Percentiles rank a stretch among this genome's conserved stretches.
Conservation (phyloP, 257 asterid species). For the Mitragyna speciosa region DNA sequence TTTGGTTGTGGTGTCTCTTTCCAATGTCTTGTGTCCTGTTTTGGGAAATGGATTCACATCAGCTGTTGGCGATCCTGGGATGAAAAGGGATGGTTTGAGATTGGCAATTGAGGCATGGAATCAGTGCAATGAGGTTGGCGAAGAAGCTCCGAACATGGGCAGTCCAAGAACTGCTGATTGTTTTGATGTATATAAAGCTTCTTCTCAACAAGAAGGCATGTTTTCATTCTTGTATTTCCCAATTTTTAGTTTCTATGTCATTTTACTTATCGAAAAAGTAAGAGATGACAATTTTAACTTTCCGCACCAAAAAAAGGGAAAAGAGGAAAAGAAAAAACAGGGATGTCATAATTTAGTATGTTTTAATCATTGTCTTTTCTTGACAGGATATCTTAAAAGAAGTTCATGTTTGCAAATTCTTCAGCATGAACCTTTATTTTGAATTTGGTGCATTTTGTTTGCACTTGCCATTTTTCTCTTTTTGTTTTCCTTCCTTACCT, state of each 20-base stretch:
- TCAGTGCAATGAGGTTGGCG: slow-evolving; percentile 87
- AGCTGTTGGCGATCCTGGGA: slow-evolving; percentile 80
- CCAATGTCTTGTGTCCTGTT: slow-evolving; percentile 14
- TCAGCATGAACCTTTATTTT: neutral
- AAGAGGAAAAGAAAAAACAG: neutral
- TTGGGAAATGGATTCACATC: slow-evolving; percentile 39
- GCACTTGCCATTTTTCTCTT: neutral
- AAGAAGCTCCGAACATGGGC: slow-evolving; percentile 81
- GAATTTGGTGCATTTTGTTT: neutral
- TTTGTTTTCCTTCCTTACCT: neutral
- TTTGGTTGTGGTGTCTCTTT: slow-evolving; percentile 27
- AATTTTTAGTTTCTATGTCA: neutral
- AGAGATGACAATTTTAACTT: too few relatives aligned
- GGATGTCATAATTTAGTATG: neutral
- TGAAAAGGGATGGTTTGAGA: slow-evolving; percentile 66
- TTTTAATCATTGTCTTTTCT: neutral
- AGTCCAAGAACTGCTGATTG: slow-evolving; percentile 89
- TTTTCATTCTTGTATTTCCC: neutral
- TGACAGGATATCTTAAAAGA: neutral
- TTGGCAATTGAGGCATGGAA: slow-evolving; percentile 91
- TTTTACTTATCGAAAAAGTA: neutral
- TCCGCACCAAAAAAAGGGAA: neutral
- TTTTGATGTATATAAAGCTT: slow-evolving; percentile 57
- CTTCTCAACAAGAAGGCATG: slow-evolving; percentile 43
- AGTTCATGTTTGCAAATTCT: neutral